Evolutionary conservation across 2,329 filamentous ascomycete genomes (phyloP).

Genomic region (Sporothrix brunneoviolacea): DNA sequence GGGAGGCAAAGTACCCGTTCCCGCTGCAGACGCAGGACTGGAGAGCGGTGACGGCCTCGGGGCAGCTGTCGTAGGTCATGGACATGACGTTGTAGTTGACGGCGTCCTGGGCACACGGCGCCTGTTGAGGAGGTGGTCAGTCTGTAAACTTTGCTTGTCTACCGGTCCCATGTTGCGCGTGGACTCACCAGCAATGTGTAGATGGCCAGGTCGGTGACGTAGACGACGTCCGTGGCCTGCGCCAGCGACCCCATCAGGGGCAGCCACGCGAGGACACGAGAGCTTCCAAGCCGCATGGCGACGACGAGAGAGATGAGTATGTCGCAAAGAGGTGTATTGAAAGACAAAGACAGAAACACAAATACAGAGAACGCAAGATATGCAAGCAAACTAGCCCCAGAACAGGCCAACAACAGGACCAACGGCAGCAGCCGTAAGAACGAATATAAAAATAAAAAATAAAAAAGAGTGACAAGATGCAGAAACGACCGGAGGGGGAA

Average conservation of each 20-base stretch:
- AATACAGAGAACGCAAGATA: too few species aligned
- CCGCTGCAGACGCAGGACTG: constrained; percentile 49
- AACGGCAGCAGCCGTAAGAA: too few species aligned
- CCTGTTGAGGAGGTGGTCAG: constrained; percentile 27
- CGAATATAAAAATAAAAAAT: too few species aligned
- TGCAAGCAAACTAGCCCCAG: too few species aligned
- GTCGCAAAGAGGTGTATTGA: neutral
- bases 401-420: too few species aligned
- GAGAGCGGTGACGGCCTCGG: constrained; percentile 36
- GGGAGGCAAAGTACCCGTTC: constrained; percentile 32
- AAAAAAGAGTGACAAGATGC: too few species aligned
- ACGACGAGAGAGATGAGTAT: neutral
- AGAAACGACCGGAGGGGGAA: too few species aligned
- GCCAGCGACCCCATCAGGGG: constrained; percentile 5
- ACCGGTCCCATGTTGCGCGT: neutral
- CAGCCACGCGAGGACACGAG: constrained; percentile 11
- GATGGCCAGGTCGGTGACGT: constrained; percentile 39
- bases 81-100: constrained; percentile 37
- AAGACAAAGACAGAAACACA: neutral
- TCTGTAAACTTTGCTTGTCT: neutral
- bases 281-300: constrained; percentile 3
- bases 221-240: constrained; percentile 25
- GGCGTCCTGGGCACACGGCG: constrained; percentile 43
- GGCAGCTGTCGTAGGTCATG: constrained; percentile 38
- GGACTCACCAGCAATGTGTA: constrained; percentile 35